Evolutionary conservation across 768 basidiomycete species (phyloP).

Genomic region (button mushroom (Agaricus bisporus)): DNA sequence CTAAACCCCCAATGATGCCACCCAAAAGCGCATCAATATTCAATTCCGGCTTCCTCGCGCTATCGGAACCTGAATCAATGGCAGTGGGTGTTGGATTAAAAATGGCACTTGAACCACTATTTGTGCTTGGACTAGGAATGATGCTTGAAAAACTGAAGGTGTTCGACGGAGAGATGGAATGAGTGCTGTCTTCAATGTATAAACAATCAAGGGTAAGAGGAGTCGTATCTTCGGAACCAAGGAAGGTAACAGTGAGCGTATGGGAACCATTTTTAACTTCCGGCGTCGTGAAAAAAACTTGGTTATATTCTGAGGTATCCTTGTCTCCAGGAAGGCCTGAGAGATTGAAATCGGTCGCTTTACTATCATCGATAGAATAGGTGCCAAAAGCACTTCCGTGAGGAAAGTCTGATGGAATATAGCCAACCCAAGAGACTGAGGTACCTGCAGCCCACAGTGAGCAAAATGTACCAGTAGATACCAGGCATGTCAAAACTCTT

Average conservation of each 20-base stretch:
- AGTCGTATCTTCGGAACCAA: constrained; percentile 16
- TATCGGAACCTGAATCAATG: not conserved
- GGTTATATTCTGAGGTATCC: constrained; percentile 14
- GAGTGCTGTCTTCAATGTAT: constrained; percentile 16
- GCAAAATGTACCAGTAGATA: constrained; percentile 13
- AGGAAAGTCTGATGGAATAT: constrained; percentile 2
- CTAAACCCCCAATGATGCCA: not conserved
- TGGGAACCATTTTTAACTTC: constrained; percentile 16
- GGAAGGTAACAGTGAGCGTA: constrained; percentile 17
- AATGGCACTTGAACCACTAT: not conserved
- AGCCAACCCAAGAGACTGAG: constrained; percentile 10
- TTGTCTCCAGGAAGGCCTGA: constrained; percentile 11
- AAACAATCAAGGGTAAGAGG: constrained; percentile 22
- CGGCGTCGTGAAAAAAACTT: constrained; percentile 20
- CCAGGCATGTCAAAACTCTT: not conserved
- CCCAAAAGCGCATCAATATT: not conserved
- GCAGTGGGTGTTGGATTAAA: not conserved
- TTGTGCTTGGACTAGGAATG: not conserved
- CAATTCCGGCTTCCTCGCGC: not conserved
- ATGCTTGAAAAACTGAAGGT: not conserved
- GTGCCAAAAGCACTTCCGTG: not conserved
- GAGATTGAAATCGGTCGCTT: constrained; percentile 14
- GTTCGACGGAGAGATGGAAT: not conserved
- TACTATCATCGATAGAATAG: not conserved
- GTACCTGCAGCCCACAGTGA: constrained; percentile 3